Base-by-base conservation (phyloP, 2,329 filamentous ascomycete genomes). In the Botrytis pseudocinerea region DNA sequence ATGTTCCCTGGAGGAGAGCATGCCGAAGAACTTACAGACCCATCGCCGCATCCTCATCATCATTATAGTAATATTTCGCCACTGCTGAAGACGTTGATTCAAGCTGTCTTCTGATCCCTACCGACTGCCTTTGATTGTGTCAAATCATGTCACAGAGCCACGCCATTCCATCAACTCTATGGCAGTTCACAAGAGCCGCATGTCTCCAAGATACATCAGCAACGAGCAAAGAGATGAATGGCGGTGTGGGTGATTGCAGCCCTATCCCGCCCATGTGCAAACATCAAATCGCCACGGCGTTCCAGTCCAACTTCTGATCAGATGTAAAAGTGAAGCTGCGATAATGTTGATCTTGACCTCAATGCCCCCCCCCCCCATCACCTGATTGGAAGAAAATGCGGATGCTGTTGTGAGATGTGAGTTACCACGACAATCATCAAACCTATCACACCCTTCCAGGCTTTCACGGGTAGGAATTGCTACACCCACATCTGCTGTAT, bases 171-270 rank as follows among this genome's bases (percentile, higher is more conserved):
- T 16, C 40, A 16, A 9, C 25, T 35, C 25, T 18, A 40, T 68
- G 16, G 14, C 20, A 38, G 32, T 48, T 40, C 9, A 40, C 35
- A 54, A 68, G 35, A 54, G 64, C 64, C 46, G 64, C 35, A 68
- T 54, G 14, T 22, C n/a, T 54, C 28, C 32, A 66, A 22, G 8
- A 66, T 25, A 20, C 35, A 64, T 35, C 42, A n/a, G n/a, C 51
- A 40, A 42, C 44, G 48, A 61, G 35, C 44, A 38, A 60, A 62
- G 72, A 59, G 40, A 42, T 61, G 77, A 79, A 76, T 73, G 77
- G 76, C 77, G 77, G 77, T 77, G 76, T 77, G 76, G 74, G 73
- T 75, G 63, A 62, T 59, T 69, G 25, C 64, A 68, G 64, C 64
- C 64, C 46, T 51, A 54, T 68, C 46, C 48, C 40, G 25, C 46